phyloP scores from a whole-genome alignment of 352 stramenopile species.

The Phytophthora citrophthora region DNA sequence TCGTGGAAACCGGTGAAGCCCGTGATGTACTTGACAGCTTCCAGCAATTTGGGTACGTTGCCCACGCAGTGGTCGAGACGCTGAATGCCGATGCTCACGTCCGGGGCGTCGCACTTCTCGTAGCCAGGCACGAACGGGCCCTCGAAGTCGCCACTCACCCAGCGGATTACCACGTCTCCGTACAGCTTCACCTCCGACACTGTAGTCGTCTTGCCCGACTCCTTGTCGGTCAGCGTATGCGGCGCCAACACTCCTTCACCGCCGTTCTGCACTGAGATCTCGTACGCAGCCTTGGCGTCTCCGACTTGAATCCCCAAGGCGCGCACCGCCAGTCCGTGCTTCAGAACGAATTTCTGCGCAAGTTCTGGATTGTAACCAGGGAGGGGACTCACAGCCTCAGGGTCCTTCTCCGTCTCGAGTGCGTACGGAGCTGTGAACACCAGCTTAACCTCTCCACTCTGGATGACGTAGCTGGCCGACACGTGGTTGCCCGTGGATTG shows the following conservation, averaged over 20 bases:
- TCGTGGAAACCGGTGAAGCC: constrained; percentile 89
- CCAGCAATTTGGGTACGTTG: constrained; percentile 91
- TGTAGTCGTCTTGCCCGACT: constrained; percentile 55
- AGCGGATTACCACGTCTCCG: constrained; percentile 90
- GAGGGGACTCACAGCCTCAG: constrained; percentile 52
- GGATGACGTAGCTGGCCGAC: constrained; percentile 87
- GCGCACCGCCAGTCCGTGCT: constrained; percentile 82
- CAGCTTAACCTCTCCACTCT: constrained; percentile 81
- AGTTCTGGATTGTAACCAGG: constrained; percentile 71
- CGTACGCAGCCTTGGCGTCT: constrained; percentile 79
- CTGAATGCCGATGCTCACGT: constrained; percentile 80
- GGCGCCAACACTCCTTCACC: constrained; percentile 62
- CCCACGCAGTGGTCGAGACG: constrained; percentile 91
- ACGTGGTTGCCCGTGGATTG: constrained; percentile 89
- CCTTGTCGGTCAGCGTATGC: constrained; percentile 61
- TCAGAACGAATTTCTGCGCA: constrained; percentile 81
- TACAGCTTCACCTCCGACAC: constrained; percentile 90
- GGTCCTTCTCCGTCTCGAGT: constrained; percentile 66
- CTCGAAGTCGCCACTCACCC: constrained; percentile 77
- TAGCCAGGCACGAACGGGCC: constrained; percentile 86
- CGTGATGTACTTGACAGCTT: constrained; percentile 86
- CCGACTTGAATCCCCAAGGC: constrained; percentile 85
- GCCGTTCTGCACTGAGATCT: constrained; percentile 80
- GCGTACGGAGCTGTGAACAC: constrained; percentile 92
- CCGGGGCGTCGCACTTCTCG: constrained; percentile 52